Percentiles rank a stretch among this genome's conserved stretches.
These are phyloP conservation scores for Larix kaempferi DNA, from an alignment of 75 land plant species.

Conservation along the genomic window DNA sequence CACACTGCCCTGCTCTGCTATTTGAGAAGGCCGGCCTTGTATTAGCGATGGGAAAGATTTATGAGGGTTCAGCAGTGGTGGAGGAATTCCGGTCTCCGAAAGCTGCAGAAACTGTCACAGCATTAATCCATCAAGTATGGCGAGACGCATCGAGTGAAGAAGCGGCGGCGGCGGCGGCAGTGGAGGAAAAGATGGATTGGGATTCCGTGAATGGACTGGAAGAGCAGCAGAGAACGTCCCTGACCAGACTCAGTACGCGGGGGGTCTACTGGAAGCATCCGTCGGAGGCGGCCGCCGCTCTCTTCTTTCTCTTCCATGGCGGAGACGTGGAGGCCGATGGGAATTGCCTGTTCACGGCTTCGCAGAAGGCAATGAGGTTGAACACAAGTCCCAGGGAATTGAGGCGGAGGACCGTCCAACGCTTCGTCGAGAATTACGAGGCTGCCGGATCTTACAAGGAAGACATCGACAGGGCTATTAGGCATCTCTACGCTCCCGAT, in stretches of 20 bases:
- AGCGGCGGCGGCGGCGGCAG: neutral
- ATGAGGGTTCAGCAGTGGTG: neutral
- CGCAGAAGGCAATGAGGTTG: slow-evolving; percentile 29
- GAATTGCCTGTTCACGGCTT: slow-evolving; percentile 41
- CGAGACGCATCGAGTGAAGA: neutral
- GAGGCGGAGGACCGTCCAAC: slow-evolving; percentile 19
- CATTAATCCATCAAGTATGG: too few relatives aligned
- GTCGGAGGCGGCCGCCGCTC: slow-evolving; percentile 1
- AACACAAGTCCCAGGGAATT: slow-evolving; percentile 11
- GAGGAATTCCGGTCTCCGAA: neutral
- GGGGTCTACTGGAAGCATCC: slow-evolving; percentile 46
- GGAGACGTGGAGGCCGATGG: slow-evolving; percentile 51
- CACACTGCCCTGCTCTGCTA: too few relatives aligned
- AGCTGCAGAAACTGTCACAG: too few relatives aligned
- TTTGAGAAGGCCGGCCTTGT: too few relatives aligned
- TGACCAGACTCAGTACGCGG: slow-evolving; percentile 19
- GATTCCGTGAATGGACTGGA: slow-evolving; percentile 32
- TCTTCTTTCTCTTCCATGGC: slow-evolving; percentile 35
- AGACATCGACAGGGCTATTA: slow-evolving; percentile 19
- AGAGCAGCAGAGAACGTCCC: slow-evolving; percentile 25
- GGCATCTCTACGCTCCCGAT: slow-evolving; percentile 29
- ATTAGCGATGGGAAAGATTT: neutral
- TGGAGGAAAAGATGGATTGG: slow-evolving; percentile 17
- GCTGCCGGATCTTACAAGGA: neutral
- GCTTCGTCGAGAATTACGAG: slow-evolving; percentile 26